Base-by-base conservation (phyloP, 1,139 yeast species). In the Taphrina betulina region DNA sequence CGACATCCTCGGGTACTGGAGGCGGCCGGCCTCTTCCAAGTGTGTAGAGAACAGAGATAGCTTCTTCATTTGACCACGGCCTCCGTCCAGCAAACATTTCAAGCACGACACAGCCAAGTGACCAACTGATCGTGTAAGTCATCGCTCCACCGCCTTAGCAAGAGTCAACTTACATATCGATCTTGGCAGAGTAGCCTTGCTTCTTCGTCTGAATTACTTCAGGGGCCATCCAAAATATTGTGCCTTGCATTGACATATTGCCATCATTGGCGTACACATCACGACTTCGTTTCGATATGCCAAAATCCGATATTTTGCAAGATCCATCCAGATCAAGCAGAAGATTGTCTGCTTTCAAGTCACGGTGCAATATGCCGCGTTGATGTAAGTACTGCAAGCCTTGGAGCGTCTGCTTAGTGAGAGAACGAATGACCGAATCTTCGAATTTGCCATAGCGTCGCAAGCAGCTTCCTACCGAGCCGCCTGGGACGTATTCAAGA, bases 171-270 rank as follows among this genome's bases (percentile, higher is more conserved):
- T 41, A 41, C 65, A 78, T 70, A 57, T 74, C 78, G 35, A 94
- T 89, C 69, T 94, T 94, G 24, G 98, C 98, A 72, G 95, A 87
- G 68, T 94, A 94, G 0, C 97, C 97, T 67, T 85, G 95, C 63
- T 84, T 85, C 20, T 44, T 44, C 63, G 83, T 83, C 66, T 86
- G 88, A 57, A 94, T 89, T 60, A 94, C 96, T 68, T 94, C 99
- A 0, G 99, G 99, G 0, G 99, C 99, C 98, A 94, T 94, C 98
- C 98, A 94, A 68, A 90, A 94, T 1, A 94, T 90, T 0, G 98
- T 90, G 19, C 99, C 99, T 70, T 94, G 96, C 92, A 85, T 85
- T 12, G 97, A 90, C 95, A 90, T 87, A 59, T 88, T 96, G 1
- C 96, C 90, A 64, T 87, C 83, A 66, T 92, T 90, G 23, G 86